Base-by-base conservation (phyloP, 495 filamentous ascomycete genomes). In the Jackrogersella multiformis region DNA sequence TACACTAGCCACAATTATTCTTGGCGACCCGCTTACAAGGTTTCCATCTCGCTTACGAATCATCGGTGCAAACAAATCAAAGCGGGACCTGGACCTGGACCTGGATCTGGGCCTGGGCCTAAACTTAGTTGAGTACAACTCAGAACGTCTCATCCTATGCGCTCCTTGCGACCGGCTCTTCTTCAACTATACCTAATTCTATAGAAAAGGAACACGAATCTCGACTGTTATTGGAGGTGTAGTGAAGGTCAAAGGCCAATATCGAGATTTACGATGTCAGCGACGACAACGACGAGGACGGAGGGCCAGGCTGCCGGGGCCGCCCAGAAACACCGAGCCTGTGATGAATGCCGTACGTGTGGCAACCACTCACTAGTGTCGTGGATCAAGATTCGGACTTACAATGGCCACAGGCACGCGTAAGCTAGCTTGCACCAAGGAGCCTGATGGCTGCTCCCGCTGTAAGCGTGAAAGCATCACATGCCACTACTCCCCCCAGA, bases 281-380 rank as follows among this genome's bases (percentile, higher is more conserved):
- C 59, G 34, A 26, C 56, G 59, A 55, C 41, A 36, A 48, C 52
- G 24, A 38, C 63, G 13, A 58, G 26, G 10, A 51, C 49, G 28
- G n/a, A 23, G 13, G 53, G 26, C 38, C 64, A 55, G 51, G 23
- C 57, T 21, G 38, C 48, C 16, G 58, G 32, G 1, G 56, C 48
- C 9, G 45, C 44, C 24, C 78, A 75, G 56, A 84, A 80, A 60
- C 84, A 84, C 41, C 78, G 83, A 34, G 85, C 86, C 44, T 89
- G 86, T 69, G 87, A 89, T 63, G 84, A 89, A 73, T 88, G 86
- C 73, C 82, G 86, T 86, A 83, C 56, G 85, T 78, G 53, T n/a
- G 45, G 21, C 23, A 51, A 34, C 53, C 18, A 18, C 21, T 45
- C 1, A 35, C 8, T 9, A 23, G 16, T 10, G 32, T 42, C 34